phyloP scores from a whole-genome alignment of 2,329 filamentous ascomycete species.

The Aspergillus intermedius region DNA sequence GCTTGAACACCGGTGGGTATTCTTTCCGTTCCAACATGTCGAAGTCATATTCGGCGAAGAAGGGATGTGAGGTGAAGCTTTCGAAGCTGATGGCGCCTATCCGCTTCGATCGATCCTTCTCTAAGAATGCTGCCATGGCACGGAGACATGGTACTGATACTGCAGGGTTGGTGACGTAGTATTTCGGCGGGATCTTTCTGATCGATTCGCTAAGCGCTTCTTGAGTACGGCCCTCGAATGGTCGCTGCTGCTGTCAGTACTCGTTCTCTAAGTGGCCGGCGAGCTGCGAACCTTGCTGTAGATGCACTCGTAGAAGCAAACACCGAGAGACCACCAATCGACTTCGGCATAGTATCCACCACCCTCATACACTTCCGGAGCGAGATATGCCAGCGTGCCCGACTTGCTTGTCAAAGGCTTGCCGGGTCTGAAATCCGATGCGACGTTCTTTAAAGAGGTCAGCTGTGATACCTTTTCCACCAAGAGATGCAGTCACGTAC shows the following conservation, averaged over 20 bases:
- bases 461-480: background rate
- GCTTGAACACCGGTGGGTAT: slow-evolving; percentile 83
- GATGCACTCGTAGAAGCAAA: slow-evolving; percentile 98
- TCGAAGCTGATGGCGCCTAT: slow-evolving; percentile 79
- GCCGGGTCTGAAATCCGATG: slow-evolving; percentile 79
- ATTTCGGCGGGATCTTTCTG: slow-evolving; percentile 72
- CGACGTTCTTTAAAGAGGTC: slow-evolving; percentile 66
- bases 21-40: slow-evolving; percentile 75
- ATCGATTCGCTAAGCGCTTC: slow-evolving; percentile 74
- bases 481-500: slow-evolving; percentile 48
- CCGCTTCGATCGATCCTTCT: slow-evolving; percentile 70
- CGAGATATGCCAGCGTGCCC: slow-evolving; percentile 89
- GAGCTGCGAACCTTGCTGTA: slow-evolving; percentile 75
- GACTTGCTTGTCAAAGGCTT: slow-evolving; percentile 90
- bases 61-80: slow-evolving; percentile 78
- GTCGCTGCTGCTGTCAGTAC: slow-evolving; percentile 56
- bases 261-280: background rate
- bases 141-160: slow-evolving; percentile 84
- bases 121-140: slow-evolving; percentile 76
- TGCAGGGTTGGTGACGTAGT: slow-evolving; percentile 84
- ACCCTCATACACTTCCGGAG: slow-evolving; percentile 89
- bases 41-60: slow-evolving; percentile 84
- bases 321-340: slow-evolving; percentile 97
- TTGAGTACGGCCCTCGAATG: slow-evolving; percentile 86
- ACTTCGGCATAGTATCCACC: slow-evolving; percentile 83